Evolutionary conservation across 441 rosid species (phyloP), one percentile per base, ranked within the genome.

Genomic region (Capsella rubella): DNA sequence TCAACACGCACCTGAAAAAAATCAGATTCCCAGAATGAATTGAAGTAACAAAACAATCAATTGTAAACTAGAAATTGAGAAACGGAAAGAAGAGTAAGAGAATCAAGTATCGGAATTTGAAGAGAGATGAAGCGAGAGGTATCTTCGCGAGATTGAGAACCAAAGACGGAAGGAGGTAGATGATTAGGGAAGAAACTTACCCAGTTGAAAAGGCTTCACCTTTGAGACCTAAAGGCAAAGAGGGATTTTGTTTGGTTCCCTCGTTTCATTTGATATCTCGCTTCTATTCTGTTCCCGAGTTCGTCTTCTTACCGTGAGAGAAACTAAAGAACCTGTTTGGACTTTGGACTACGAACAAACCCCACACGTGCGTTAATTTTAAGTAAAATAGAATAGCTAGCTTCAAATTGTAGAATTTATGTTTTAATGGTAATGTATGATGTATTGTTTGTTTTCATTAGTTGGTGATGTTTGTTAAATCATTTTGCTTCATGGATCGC

Each of bases 1-100:
- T 76, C 18, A 77, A 78, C 47, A 28, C 47, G 67, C 55, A 77
- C 67, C 90, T 83, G 81, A 32, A 78, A 32, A 32, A 32, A 79
- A 39, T 21, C 47, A 68, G 64, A 53, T 8, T 66, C 3, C 63
- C 65, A 49, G 63, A 73, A 75, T 34, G 70, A 55, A 65, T 58
- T 40, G 62, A 34, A 76, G 21, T 6, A 32, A 54, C 45, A 4
- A 32, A 32, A 18, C 58, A 50, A 66, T 51, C 50, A 35, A 39
- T 4, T 43, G 21, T 31, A 16, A 69, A 12, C 21, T 49, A 64
- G 8, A n/a, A 57, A 32, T 14, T 6, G 47, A 25, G 49, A n/a
- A 67, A 40, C 40, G 6, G 62, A n/a, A 54, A 27, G 18, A 15
- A 9, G 60, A 25, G 31, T 63, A 53, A 64, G 47, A 64, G 25